Evolutionary conservation across 345 rosid species (phyloP).

Genomic region (Eucalyptus regnans): DNA sequence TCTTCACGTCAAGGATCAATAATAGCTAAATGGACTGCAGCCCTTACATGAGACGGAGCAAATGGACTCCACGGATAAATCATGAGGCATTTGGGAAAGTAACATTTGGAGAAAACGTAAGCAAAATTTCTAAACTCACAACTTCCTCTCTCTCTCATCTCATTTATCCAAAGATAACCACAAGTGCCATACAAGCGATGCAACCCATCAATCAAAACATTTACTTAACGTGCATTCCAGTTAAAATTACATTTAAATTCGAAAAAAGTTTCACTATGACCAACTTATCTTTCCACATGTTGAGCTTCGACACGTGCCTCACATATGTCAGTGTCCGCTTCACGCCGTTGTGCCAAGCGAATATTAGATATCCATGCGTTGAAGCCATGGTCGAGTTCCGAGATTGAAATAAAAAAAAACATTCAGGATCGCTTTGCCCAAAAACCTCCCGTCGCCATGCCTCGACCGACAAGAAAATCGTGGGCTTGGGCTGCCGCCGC

Average conservation of each 20-base stretch:
- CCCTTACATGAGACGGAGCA: neutral
- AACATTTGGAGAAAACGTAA: neutral
- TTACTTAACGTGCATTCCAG: accelerated
- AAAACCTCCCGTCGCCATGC: neutral
- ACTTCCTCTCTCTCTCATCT: neutral
- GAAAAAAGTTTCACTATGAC: neutral
- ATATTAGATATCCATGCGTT: neutral
- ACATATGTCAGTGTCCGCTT: neutral
- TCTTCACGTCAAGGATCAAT: neutral
- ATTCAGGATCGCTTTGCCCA: neutral
- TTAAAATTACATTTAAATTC: neutral
- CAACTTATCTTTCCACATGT: neutral
- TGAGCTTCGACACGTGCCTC: neutral
- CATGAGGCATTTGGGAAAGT: neutral
- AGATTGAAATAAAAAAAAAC: neutral
- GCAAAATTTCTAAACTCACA: accelerated
- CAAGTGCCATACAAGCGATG: neutral
- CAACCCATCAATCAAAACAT: accelerated
- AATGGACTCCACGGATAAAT: neutral
- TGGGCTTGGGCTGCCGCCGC: neutral
- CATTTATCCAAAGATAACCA: neutral
- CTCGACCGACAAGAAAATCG: neutral
- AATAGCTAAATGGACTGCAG: neutral
- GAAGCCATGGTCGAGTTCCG: neutral
- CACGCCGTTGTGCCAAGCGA: accelerated